Conservation (phyloP, 129 eudicot species). For the Flaveria brownii region DNA sequence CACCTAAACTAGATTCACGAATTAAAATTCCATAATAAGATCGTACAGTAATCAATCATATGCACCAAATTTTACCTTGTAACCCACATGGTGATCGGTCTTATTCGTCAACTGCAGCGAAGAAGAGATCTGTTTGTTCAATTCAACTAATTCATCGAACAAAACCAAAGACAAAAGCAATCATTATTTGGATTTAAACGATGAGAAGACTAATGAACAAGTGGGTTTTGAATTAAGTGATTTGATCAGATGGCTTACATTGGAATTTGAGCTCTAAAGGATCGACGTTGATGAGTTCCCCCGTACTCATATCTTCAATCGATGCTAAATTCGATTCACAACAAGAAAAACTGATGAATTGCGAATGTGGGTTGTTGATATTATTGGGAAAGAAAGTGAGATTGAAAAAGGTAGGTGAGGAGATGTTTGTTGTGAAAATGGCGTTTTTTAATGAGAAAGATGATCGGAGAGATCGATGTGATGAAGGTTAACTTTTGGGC, state of each 20-base stretch:
- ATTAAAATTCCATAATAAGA: too few relatives aligned
- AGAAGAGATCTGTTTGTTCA: slow-evolving; percentile 85
- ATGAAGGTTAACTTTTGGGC: background rate
- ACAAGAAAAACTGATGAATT: background rate
- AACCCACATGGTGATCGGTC: slow-evolving; percentile 77
- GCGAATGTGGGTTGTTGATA: slow-evolving; percentile 17
- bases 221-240: background rate
- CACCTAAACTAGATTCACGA: too few relatives aligned
- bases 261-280: slow-evolving; percentile 83
- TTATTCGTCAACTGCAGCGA: slow-evolving; percentile 71
- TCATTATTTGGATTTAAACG: slow-evolving; percentile 1
- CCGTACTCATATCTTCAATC: slow-evolving; percentile 54
- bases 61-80: slow-evolving; percentile 50
- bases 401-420: background rate
- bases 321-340: slow-evolving; percentile 6
- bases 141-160: slow-evolving; percentile 57
- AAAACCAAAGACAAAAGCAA: background rate
- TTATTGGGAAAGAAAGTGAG: background rate
- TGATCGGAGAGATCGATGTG: slow-evolving; percentile 35
- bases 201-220: too few relatives aligned
- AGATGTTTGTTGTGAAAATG: slow-evolving; percentile 3
- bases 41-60: background rate
- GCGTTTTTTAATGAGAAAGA: background rate
- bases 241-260: slow-evolving; percentile 42
- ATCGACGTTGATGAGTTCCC: slow-evolving; percentile 75